These are phyloP conservation scores for Aspergillus aculeatus DNA, from an alignment of 2,329 filamentous ascomycete genomes.

Conservation along the genomic window DNA sequence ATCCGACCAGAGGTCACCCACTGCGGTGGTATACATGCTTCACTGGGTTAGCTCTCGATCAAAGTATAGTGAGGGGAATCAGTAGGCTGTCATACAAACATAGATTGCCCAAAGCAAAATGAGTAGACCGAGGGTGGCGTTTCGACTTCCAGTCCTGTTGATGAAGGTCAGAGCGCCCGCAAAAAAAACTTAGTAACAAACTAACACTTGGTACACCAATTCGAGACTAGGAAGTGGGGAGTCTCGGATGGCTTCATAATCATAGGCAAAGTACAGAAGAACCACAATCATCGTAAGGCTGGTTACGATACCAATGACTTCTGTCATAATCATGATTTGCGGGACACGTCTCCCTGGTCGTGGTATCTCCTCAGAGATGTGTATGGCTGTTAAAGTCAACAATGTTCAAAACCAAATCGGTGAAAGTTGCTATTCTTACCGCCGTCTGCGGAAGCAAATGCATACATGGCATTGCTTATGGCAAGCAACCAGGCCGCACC, in stretches of 20 bases:
- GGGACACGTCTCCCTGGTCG: constrained; percentile 4
- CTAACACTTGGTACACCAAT: constrained; percentile 2
- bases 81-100: neutral
- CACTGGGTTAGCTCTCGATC: neutral
- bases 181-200: neutral
- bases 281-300: neutral
- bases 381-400: constrained; percentile 10
- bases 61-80: neutral
- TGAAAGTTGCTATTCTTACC: neutral
- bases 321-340: constrained; percentile 5
- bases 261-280: neutral
- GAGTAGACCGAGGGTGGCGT: neutral
- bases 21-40: constrained; percentile 13
- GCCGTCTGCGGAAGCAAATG: constrained; percentile 17
- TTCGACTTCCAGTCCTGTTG: neutral
- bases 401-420: neutral
- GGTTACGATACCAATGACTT: neutral
- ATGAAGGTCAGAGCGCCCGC: neutral
- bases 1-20: constrained; percentile 16
- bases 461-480: constrained; percentile 22
- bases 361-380: constrained; percentile 21
- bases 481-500: constrained; percentile 13
- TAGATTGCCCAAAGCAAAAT: neutral
- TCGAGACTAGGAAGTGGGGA: constrained; percentile 1
- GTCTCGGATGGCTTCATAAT: neutral